These are phyloP conservation scores for Hymenochaete sp. DNA, from an alignment of 1,284 basidiomycete genomes.

Conservation along the genomic window DNA sequence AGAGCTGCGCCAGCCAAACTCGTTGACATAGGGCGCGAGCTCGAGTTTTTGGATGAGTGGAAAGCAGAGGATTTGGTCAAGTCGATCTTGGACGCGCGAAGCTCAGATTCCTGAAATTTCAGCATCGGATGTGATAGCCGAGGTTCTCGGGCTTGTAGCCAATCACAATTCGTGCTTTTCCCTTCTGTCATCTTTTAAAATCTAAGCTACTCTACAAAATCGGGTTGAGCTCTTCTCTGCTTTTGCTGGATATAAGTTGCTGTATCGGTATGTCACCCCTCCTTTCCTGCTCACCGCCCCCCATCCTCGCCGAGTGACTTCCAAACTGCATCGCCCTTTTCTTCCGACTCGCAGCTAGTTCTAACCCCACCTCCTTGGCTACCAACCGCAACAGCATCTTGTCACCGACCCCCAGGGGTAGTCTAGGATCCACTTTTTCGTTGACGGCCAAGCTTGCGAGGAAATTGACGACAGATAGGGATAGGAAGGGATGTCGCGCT, in stretches of 20 bases:
- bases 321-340: constrained; percentile 99
- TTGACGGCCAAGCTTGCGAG: constrained; percentile 71
- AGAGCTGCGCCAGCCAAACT: constrained; percentile 12
- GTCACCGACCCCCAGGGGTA: constrained; percentile 70
- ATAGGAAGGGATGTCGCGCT: constrained; percentile 84
- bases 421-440: constrained; percentile 68
- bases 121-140: no score
- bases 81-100: no score
- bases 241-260: not conserved
- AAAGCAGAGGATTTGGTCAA: no score
- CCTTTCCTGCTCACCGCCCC: constrained; percentile 31
- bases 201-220: not conserved
- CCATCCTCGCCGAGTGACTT: constrained; percentile 86
- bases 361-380: constrained; percentile 58
- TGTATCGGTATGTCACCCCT: constrained; percentile 13
- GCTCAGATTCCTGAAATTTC: no score
- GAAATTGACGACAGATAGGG: constrained; percentile 67
- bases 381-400: constrained; percentile 78
- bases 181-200: not conserved
- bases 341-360: constrained; percentile 60
- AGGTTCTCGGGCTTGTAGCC: no score
- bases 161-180: no score
- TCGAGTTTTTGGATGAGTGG: no score
- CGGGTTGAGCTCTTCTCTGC: not conserved
- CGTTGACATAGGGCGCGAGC: no score